Conservation (phyloP, 352 stramenopile genomes). For the Thalassiosira mediterranea region DNA sequence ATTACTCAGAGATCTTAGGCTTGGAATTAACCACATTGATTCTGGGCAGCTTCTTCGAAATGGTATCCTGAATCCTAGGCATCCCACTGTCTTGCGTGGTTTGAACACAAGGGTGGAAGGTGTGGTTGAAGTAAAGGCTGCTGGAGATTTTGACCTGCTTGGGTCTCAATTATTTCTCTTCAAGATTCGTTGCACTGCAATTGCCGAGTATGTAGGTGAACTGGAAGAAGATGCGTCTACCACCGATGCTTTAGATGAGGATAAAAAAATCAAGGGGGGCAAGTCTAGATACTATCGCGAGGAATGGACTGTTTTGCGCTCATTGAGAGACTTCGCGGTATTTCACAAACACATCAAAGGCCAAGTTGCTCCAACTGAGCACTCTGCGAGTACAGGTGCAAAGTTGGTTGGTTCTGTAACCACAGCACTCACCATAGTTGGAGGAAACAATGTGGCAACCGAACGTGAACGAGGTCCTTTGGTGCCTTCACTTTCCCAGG, state of each 20-base stretch:
- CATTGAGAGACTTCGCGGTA: constrained; percentile 80
- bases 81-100: constrained; percentile 70
- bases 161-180: constrained; percentile 58
- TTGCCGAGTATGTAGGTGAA: constrained; percentile 61
- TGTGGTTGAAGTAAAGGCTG: constrained; percentile 66
- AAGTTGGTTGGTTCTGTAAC: constrained; percentile 72
- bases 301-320: constrained; percentile 80
- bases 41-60: constrained; percentile 76
- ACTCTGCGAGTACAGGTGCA: constrained; percentile 59
- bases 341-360: constrained; percentile 84
- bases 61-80: constrained; percentile 75
- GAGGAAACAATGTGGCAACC: constrained; percentile 22
- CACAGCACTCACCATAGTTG: constrained; percentile 66
- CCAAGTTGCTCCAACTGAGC: constrained; percentile 67
- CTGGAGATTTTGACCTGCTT: constrained; percentile 57
- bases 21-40: constrained; percentile 84
- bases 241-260: constrained; percentile 23
- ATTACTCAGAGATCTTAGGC: constrained; percentile 77
- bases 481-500: constrained; percentile 77
- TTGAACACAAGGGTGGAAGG: constrained; percentile 72
- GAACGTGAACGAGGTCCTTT: constrained; percentile 62
- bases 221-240: constrained; percentile 47
- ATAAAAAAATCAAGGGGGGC: constrained; percentile 15
- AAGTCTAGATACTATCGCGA: constrained; percentile 71
- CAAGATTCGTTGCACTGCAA: constrained; percentile 74